Conservation (phyloP, 257 asterid species). For the Rauvolfia tetraphylla region DNA sequence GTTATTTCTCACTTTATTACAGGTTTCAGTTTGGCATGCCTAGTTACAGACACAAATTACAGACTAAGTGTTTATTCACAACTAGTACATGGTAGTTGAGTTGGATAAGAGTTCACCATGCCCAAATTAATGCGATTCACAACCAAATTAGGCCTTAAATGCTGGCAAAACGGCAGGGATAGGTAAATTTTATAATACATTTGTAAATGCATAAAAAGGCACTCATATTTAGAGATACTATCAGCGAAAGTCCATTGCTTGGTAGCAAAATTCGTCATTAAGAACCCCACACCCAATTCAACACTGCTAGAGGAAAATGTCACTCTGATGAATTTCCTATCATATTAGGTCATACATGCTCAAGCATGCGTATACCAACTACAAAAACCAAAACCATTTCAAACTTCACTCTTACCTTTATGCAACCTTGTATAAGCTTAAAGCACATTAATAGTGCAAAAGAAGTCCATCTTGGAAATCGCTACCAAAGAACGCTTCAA, state of each 20-base stretch:
- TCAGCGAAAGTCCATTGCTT: background rate
- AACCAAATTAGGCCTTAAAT: background rate
- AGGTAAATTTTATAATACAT: background rate
- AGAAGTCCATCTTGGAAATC: background rate
- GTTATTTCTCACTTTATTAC: background rate
- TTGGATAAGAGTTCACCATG: background rate
- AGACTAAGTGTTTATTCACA: background rate
- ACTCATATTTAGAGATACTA: background rate
- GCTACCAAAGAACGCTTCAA: background rate
- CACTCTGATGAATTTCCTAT: background rate
- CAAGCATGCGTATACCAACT: background rate
- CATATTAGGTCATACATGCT: background rate
- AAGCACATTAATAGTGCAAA: background rate
- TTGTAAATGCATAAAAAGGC: background rate
- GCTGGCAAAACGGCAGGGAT: background rate
- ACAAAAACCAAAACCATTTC: background rate
- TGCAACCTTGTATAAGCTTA: background rate
- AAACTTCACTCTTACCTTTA: background rate
- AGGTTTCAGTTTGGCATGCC: background rate
- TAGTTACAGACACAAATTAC: background rate
- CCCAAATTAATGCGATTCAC: background rate
- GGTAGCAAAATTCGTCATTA: background rate
- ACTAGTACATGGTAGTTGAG: background rate
- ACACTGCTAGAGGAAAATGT: background rate
- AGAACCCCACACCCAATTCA: background rate